Evolutionary conservation across 805 yeast species (phyloP).

Genomic region (Sungouiozyma ichnusensis): DNA sequence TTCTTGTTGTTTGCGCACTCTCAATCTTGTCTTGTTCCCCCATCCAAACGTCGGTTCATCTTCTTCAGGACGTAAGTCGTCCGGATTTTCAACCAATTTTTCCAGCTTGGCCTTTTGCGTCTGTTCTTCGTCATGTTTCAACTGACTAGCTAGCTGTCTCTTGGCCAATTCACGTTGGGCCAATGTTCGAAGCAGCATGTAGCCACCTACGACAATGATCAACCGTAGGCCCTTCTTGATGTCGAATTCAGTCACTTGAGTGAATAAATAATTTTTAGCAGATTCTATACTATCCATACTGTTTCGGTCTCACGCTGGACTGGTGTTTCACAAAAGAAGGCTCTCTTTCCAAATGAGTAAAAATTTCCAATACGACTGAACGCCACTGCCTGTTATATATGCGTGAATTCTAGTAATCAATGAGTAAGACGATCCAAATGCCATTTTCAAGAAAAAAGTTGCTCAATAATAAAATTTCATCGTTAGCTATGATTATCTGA

Average conservation of each 20-base stretch:
- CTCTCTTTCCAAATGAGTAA: too few species aligned
- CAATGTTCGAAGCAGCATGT: slow-evolving; percentile 46
- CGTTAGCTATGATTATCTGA: slow-evolving; percentile 34
- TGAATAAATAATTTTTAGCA: slow-evolving; percentile 2
- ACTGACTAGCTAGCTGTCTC: slow-evolving; percentile 43
- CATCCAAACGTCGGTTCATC: slow-evolving; percentile 50
- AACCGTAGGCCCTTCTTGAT: slow-evolving; percentile 15
- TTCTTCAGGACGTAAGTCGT: slow-evolving; percentile 4
- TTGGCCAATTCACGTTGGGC: slow-evolving; percentile 47
- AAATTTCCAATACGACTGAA: too few species aligned
- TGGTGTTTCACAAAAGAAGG: too few species aligned
- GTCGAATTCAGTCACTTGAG: slow-evolving; percentile 5
- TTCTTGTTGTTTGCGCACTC: slow-evolving; percentile 45
- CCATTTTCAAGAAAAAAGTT: too few species aligned
- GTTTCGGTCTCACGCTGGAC: too few species aligned
- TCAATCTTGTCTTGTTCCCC: slow-evolving; percentile 66
- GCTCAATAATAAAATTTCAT: background rate
- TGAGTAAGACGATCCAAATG: too few species aligned
- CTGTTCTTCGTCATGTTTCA: slow-evolving; percentile 18
- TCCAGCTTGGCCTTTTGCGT: slow-evolving; percentile 26
- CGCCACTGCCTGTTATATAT: too few species aligned
- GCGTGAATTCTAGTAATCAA: too few species aligned
- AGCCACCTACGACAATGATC: slow-evolving; percentile 50
- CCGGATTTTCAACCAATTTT: slow-evolving; percentile 30
- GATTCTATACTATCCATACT: background rate